Conservation (phyloP, 2,329 filamentous ascomycete genomes). For the Cryoendolithus antarcticus region DNA sequence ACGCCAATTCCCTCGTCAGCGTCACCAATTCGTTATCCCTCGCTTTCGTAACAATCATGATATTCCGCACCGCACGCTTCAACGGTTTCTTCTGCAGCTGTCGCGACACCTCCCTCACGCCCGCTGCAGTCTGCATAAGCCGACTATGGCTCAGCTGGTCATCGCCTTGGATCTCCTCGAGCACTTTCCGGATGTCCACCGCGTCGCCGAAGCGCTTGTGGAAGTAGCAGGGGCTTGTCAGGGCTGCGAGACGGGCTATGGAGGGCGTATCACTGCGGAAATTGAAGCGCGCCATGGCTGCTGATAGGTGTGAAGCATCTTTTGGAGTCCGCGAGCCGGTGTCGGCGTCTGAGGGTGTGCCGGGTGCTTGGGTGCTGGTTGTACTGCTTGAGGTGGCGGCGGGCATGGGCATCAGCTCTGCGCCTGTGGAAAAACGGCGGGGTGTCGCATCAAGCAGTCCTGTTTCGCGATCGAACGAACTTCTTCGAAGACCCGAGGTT, state of each 20-base stretch:
- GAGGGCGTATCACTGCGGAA: slow-evolving; percentile 17
- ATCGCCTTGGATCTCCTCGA: slow-evolving; percentile 83
- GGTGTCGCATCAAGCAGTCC: slow-evolving; percentile 20
- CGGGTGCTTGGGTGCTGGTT: no score
- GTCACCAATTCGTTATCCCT: slow-evolving; percentile 87
- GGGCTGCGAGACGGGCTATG: slow-evolving; percentile 43
- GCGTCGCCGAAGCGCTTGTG: slow-evolving; percentile 94
- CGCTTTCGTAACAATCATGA: slow-evolving; percentile 99
- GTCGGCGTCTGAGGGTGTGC: not conserved
- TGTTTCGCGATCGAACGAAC: slow-evolving; percentile 20
- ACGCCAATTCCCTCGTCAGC: slow-evolving; percentile 73
- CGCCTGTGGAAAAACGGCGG: slow-evolving; percentile 22
- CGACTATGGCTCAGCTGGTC: slow-evolving; percentile 88
- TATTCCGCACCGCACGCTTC: slow-evolving; percentile 77
- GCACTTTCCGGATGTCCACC: slow-evolving; percentile 84
- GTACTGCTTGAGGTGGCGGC: not conserved
- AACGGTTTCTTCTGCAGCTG: slow-evolving; percentile 87
- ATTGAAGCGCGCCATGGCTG: slow-evolving; percentile 16
- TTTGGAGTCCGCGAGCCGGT: slow-evolving; percentile 10
- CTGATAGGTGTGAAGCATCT: slow-evolving; percentile 15
- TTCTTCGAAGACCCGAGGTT: slow-evolving; percentile 17
- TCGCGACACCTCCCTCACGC: slow-evolving; percentile 88
- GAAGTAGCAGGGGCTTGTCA: slow-evolving; percentile 94
- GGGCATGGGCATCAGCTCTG: slow-evolving; percentile 20
- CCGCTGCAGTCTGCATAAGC: slow-evolving; percentile 87